Evolutionary conservation across 345 rosid genomes (phyloP), one percentile per base, ranked within the genome.

Genomic region (Linum trigynum): DNA sequence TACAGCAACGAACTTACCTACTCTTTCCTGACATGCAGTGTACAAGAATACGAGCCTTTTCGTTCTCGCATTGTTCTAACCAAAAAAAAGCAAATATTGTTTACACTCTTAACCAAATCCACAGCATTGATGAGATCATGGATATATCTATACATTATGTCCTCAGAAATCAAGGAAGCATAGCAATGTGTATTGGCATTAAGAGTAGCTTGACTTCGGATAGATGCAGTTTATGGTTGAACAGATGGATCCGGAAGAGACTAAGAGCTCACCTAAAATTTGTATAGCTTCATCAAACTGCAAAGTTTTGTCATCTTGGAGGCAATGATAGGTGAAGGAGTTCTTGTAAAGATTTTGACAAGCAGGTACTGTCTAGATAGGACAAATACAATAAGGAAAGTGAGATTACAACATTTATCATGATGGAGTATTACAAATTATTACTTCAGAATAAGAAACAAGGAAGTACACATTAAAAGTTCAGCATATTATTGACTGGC

Each of bases 21-120:
- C 82, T 95, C 83, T 89, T 95, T 3, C 97, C 99, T 0, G 86
- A 86, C 99, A 89, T 95, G 81, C 99, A 95, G 71, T 95, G 97
- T 80, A 95, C 99, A 65, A 95, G 99, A 72, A 91, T 96, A 59
- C 96, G 92, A 65, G 91, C 90, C 77, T 85, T 95, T 68, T 91
- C 99, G 79, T 74, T 85, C 72, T 91, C 92, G 69, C 97, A 95
- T 81, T 89, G 89, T 71, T 87, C 99, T 95, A 85, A 71, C 76
- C 32, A 23, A 23, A 23, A 74, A 76, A 72, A 42, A 23, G 45
- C 38, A 32, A 23, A 23, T 23, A 23, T 50, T 39, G 59, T 32
- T 69, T 42, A 61, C 14, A 36, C 50, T 37, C 51, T 50, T 55
- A 62, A 62, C 53, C 12, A 48, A 48, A 48, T 48, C 53, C 53